Conservation (phyloP, 2,329 filamentous ascomycete genomes). For the Colletotrichum falcatum region DNA sequence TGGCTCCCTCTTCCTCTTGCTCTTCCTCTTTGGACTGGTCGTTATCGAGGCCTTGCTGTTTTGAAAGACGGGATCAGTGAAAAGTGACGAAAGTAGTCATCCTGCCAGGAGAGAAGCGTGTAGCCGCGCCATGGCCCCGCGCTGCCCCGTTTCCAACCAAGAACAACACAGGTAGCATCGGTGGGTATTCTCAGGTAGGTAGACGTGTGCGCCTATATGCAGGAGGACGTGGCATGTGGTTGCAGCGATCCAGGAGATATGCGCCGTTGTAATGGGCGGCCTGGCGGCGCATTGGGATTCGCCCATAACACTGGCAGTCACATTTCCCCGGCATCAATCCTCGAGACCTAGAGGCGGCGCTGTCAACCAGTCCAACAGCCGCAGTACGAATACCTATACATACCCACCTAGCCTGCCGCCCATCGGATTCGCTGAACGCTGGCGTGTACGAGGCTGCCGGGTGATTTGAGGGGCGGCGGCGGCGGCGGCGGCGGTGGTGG, state of each 20-base stretch:
- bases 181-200: neutral
- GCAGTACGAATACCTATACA: too few relatives aligned
- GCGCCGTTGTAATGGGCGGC: slow-evolving; percentile 22
- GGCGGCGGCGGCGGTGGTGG: neutral
- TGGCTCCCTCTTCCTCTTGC: neutral
- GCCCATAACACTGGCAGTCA: slow-evolving; percentile 26
- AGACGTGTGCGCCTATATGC: slow-evolving; percentile 1
- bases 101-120: slow-evolving; percentile 1
- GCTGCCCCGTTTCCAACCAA: slow-evolving; percentile 24
- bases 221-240: slow-evolving; percentile 39
- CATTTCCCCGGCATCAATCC: slow-evolving; percentile 26
- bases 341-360: slow-evolving; percentile 26
- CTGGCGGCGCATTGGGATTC: slow-evolving; percentile 25
- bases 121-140: slow-evolving; percentile 15
- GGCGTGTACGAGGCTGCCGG: slow-evolving; percentile 1
- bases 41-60: slow-evolving; percentile 1
- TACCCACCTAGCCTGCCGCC: neutral
- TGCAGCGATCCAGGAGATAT: slow-evolving; percentile 29
- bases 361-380: neutral
- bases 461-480: slow-evolving; percentile 20
- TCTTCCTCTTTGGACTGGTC: slow-evolving; percentile 10
- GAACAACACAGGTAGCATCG: slow-evolving; percentile 14
- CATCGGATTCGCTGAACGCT: neutral
- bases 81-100: slow-evolving; percentile 5
- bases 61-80: slow-evolving; percentile 1